Percentiles rank a stretch among this genome's conserved stretches.
phyloP scores from a whole-genome alignment of 495 filamentous ascomycete genomes.

The Choiromyces venosus region DNA sequence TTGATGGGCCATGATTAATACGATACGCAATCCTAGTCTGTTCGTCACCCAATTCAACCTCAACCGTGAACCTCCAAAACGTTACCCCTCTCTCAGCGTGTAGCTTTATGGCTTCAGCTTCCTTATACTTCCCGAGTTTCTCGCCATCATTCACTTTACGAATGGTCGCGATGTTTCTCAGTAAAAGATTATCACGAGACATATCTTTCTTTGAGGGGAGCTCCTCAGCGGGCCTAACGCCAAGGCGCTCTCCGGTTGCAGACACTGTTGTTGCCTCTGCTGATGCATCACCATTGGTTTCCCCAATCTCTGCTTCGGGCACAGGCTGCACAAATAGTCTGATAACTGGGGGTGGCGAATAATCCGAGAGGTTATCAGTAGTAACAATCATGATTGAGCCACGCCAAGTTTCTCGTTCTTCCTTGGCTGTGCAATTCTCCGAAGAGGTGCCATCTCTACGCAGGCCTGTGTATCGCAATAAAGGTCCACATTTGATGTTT shows the following conservation, averaged over 20 bases:
- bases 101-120: slow-evolving; percentile 72
- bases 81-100: slow-evolving; percentile 83
- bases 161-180: neutral
- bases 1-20: slow-evolving; percentile 83
- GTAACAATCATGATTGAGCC: slow-evolving; percentile 94
- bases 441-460: slow-evolving; percentile 49
- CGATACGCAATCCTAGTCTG: slow-evolving; percentile 88
- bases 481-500: slow-evolving; percentile 81
- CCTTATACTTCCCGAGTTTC: slow-evolving; percentile 65
- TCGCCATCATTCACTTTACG: slow-evolving; percentile 56
- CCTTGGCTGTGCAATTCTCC: slow-evolving; percentile 42
- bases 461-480: slow-evolving; percentile 85
- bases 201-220: slow-evolving; percentile 66
- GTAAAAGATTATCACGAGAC: slow-evolving; percentile 55
- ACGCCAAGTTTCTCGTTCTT: slow-evolving; percentile 76
- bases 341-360: slow-evolving; percentile 69
- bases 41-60: slow-evolving; percentile 70
- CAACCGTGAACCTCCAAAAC: slow-evolving; percentile 94
- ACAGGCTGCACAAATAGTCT: slow-evolving; percentile 80
- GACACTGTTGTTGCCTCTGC: neutral
- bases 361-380: slow-evolving; percentile 69
- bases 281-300: neutral
- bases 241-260: slow-evolving; percentile 65
- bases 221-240: slow-evolving; percentile 78
- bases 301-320: slow-evolving; percentile 12